Evolutionary conservation across 768 basidiomycete genomes (phyloP).

Genomic region (Dictyophora rubrovolvata): DNA sequence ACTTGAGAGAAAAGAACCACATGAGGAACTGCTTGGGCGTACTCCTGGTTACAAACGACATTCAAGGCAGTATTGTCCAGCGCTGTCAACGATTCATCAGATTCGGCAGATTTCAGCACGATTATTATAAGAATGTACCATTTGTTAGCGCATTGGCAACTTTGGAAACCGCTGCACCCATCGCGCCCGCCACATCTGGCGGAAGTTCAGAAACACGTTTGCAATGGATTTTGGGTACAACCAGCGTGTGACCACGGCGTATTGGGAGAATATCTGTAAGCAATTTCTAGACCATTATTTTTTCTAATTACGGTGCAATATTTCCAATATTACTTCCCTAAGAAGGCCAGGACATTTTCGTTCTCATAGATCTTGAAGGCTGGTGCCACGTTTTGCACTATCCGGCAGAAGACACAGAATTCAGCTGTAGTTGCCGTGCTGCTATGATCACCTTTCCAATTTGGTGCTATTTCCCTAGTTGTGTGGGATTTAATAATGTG

Average conservation of each 20-base stretch:
- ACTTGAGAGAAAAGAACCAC: constrained; percentile 27
- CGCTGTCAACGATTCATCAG: constrained; percentile 25
- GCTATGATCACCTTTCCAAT: constrained; percentile 33
- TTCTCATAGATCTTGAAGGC: constrained; percentile 49
- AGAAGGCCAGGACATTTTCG: constrained; percentile 52
- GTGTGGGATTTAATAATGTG: constrained; percentile 61
- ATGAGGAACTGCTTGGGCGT: constrained; percentile 73
- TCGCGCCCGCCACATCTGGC: constrained; percentile 44
- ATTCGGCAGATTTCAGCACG: neutral
- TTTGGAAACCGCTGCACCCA: constrained; percentile 48
- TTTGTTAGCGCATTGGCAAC: constrained; percentile 53
- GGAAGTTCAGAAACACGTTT: constrained; percentile 58
- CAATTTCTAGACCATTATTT: neutral
- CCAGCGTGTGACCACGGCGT: constrained; percentile 55
- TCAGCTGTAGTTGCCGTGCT: constrained; percentile 17
- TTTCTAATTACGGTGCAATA: neutral
- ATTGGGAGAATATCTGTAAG: constrained; percentile 56
- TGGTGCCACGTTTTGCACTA: constrained; percentile 39
- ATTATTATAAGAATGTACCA: constrained; percentile 28
- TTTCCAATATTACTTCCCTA: constrained; percentile 32
- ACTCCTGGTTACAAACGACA: constrained; percentile 74
- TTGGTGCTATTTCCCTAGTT: constrained; percentile 31
- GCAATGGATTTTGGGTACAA: constrained; percentile 58
- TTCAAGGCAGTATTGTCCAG: constrained; percentile 59
- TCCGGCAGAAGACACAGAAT: constrained; percentile 56